Evolutionary conservation across 2,329 filamentous ascomycete species (phyloP).

Genomic region (Calonectria naviculata): DNA sequence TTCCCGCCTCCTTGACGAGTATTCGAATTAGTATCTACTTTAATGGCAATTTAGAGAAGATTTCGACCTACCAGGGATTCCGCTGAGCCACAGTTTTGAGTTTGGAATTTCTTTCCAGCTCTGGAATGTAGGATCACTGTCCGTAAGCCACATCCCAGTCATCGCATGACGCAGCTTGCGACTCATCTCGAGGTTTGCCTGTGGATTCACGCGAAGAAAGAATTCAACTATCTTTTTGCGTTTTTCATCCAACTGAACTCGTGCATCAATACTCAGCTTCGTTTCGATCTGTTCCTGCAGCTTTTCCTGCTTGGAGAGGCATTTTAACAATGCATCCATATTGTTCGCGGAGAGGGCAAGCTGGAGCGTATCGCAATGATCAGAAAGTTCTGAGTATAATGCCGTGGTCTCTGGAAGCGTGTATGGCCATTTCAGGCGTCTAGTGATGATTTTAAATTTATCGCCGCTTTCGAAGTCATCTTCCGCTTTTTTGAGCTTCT

Average conservation of each 20-base stretch:
- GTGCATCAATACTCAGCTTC: not conserved
- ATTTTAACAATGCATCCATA: conserved; percentile 1
- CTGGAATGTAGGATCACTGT: not conserved
- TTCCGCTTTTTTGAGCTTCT: not conserved
- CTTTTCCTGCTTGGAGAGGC: not conserved
- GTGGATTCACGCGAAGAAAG: not conserved
- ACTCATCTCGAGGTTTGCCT: conserved; percentile 1
- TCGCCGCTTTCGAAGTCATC: not conserved
- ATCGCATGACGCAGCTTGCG: not conserved
- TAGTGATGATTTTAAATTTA: not conserved
- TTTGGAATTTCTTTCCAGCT: not conserved
- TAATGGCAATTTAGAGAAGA: not conserved
- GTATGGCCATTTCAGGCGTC: conserved; percentile 3
- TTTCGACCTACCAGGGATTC: not conserved
- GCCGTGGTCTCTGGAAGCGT: not conserved
- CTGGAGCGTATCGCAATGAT: not conserved
- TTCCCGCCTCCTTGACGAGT: not conserved
- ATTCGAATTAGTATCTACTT: not conserved
- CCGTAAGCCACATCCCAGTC: conserved; percentile 5
- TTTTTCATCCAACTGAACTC: not conserved
- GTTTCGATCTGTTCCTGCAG: not conserved
- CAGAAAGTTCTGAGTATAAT: not conserved
- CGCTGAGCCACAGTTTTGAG: not conserved
- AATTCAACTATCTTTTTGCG: not conserved
- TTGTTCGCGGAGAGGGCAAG: conserved; percentile 3